These are phyloP conservation scores for Cladosporium sp. DNA, from an alignment of 2,329 filamentous ascomycete species.

Conservation along the genomic window DNA sequence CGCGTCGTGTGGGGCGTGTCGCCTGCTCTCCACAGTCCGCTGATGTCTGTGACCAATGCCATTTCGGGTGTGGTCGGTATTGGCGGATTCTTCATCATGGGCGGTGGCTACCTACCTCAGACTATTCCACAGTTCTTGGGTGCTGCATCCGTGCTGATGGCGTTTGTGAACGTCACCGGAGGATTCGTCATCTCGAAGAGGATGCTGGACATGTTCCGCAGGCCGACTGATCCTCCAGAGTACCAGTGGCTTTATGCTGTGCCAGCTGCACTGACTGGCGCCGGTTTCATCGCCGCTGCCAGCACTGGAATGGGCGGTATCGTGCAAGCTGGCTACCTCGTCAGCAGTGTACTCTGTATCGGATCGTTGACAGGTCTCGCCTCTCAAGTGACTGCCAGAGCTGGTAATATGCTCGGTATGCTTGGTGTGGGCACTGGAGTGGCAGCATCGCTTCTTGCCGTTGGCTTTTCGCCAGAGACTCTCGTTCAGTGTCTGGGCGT, in stretches of 20 bases:
- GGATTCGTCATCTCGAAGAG: slow-evolving; percentile 91
- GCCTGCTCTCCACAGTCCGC: slow-evolving; percentile 80
- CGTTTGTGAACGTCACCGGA: slow-evolving; percentile 85
- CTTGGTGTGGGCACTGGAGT: slow-evolving; percentile 83
- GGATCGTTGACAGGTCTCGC: slow-evolving; percentile 79
- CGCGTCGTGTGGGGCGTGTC: slow-evolving; percentile 84
- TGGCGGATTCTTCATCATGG: slow-evolving; percentile 85
- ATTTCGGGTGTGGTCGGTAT: slow-evolving; percentile 89
- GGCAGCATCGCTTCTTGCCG: slow-evolving; percentile 77
- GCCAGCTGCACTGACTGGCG: slow-evolving; percentile 74
- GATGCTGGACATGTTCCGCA: slow-evolving; percentile 91
- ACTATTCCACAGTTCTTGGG: slow-evolving; percentile 80
- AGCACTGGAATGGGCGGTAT: slow-evolving; percentile 80
- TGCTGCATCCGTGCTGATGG: slow-evolving; percentile 76
- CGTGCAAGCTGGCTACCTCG: slow-evolving; percentile 83
- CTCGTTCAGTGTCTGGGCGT: slow-evolving; percentile 78
- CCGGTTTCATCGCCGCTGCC: slow-evolving; percentile 77
- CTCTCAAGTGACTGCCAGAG: slow-evolving; percentile 78
- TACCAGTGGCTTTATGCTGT: slow-evolving; percentile 86
- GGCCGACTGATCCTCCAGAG: slow-evolving; percentile 82
- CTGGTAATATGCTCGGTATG: slow-evolving; percentile 84
- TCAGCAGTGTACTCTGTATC: slow-evolving; percentile 83
- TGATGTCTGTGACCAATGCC: slow-evolving; percentile 93
- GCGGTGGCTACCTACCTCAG: slow-evolving; percentile 74
- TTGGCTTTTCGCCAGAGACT: slow-evolving; percentile 77